Evolutionary conservation across 352 stramenopile genomes (phyloP).

Genomic region (Phytopythium ostracodes): DNA sequence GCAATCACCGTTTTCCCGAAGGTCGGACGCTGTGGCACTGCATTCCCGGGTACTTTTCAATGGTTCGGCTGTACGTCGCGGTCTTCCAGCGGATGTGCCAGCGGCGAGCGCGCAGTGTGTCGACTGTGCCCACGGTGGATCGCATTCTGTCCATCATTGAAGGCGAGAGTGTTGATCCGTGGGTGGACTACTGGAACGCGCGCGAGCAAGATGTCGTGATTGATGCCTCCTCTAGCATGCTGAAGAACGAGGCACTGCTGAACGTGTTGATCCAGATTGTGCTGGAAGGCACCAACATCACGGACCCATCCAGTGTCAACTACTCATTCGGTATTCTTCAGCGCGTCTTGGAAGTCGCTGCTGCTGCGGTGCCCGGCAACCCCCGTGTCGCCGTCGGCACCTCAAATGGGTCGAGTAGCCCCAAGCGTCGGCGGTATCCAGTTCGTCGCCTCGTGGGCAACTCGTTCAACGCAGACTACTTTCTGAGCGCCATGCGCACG

Average conservation of each 20-base stretch:
- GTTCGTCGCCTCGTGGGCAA: constrained; percentile 29
- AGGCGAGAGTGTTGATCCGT: constrained; percentile 48
- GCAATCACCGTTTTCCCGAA: constrained; percentile 31
- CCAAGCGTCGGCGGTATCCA: constrained; percentile 3
- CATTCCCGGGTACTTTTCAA: constrained; percentile 69
- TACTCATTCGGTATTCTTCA: constrained; percentile 82
- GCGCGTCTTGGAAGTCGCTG: constrained; percentile 59
- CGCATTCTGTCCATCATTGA: constrained; percentile 63
- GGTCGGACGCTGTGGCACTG: constrained; percentile 66
- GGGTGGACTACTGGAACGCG: constrained; percentile 69
- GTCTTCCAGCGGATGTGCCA: constrained; percentile 80
- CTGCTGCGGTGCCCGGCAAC: constrained; percentile 29
- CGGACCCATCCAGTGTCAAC: constrained; percentile 76
- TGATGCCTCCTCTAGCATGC: constrained; percentile 50
- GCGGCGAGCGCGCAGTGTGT: constrained; percentile 41
- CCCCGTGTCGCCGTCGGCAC: constrained; percentile 13
- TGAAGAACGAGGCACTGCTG: constrained; percentile 63
- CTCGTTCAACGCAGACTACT: constrained; percentile 71
- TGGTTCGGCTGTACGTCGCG: constrained; percentile 60
- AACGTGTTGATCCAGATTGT: constrained; percentile 81
- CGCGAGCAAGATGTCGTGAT: constrained; percentile 55
- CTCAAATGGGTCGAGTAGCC: constrained; percentile 2
- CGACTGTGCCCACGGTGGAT: constrained; percentile 38
- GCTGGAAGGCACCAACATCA: constrained; percentile 79
- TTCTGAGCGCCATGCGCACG: constrained; percentile 60